phyloP scores from a whole-genome alignment of 2,329 filamentous ascomycete genomes.

The Epichloe brachyelytri region DNA sequence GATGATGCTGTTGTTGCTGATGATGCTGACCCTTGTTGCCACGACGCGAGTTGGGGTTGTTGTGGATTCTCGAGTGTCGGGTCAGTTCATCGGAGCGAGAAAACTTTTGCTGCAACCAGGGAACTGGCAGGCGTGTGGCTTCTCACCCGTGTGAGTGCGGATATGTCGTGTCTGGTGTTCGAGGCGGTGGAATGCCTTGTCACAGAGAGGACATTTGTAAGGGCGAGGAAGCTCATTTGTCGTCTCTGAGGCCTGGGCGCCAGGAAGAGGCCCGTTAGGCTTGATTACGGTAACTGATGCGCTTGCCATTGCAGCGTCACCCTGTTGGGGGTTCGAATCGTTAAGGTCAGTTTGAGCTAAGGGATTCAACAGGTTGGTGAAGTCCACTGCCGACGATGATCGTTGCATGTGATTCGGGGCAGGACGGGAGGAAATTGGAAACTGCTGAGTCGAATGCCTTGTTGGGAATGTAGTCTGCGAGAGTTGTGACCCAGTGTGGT shows the following conservation, averaged over 20 bases:
- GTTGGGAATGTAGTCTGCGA: not conserved
- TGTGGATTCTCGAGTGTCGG: constrained; percentile 94
- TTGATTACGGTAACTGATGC: constrained; percentile 43
- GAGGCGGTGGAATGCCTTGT: constrained; percentile 95
- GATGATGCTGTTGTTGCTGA: constrained; percentile 21
- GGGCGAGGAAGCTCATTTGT: constrained; percentile 71
- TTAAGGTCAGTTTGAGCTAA: constrained; percentile 14
- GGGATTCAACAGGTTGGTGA: constrained; percentile 63
- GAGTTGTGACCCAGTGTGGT: not conserved
- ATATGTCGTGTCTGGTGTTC: constrained; percentile 91
- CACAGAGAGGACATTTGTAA: constrained; percentile 97
- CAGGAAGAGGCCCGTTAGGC: constrained; percentile 49
- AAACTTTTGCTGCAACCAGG: constrained; percentile 96
- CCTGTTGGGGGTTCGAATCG: constrained; percentile 17
- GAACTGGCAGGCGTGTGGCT: constrained; percentile 91
- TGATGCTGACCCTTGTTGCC: constrained; percentile 64
- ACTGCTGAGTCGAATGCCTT: not conserved
- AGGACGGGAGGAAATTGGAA: not conserved
- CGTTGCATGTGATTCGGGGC: constrained; percentile 56
- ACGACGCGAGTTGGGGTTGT: constrained; percentile 91
- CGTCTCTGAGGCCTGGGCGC: constrained; percentile 44
- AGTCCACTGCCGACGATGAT: constrained; percentile 60
- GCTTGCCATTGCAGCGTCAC: constrained; percentile 32
- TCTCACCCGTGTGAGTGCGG: constrained; percentile 93
- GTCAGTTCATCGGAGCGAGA: constrained; percentile 94